These are phyloP conservation scores for Viridothelium virens DNA, from an alignment of 495 filamentous ascomycete genomes.

Conservation along the genomic window DNA sequence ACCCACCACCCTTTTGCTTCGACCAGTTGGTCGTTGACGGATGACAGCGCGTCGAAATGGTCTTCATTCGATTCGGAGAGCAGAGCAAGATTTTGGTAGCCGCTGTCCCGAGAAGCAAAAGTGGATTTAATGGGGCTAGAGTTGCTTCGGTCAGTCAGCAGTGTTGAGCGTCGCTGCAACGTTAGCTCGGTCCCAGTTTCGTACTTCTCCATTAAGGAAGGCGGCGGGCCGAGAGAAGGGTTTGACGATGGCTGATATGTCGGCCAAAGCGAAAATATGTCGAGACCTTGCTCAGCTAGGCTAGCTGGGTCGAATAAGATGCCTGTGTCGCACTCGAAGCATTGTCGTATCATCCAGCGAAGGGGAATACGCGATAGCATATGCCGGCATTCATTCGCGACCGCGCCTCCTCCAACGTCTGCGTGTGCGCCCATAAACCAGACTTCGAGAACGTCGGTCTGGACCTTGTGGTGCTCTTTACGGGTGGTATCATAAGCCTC, in stretches of 20 bases:
- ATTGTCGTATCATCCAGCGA: conserved; percentile 39
- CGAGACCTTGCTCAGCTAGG: conserved; percentile 33
- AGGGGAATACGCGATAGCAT: conserved; percentile 42
- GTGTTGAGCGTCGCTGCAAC: conserved; percentile 14
- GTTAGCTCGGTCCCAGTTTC: conserved; percentile 20
- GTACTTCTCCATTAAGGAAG: conserved; percentile 27
- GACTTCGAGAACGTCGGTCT: conserved; percentile 34
- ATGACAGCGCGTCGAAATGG: conserved; percentile 32
- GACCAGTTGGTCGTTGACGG: conserved; percentile 31
- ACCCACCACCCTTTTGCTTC: conserved; percentile 35
- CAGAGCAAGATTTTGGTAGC: conserved; percentile 16
- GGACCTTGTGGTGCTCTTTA: conserved; percentile 14
- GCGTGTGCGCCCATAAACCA: conserved; percentile 36
- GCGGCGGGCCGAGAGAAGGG: conserved; percentile 26
- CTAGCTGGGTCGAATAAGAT: conserved; percentile 32
- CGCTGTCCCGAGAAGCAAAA: not conserved
- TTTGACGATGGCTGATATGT: conserved; percentile 20
- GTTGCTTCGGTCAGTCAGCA: conserved; percentile 15
- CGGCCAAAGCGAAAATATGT: conserved; percentile 32
- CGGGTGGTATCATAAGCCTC: conserved; percentile 22
- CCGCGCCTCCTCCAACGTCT: conserved; percentile 37
- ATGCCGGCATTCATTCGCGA: conserved; percentile 35
- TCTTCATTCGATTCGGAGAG: conserved; percentile 35
- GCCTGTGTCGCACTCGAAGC: conserved; percentile 38
- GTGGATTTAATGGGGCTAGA: not conserved